phyloP scores from a whole-genome alignment of 2,329 filamentous ascomycete genomes.

The Xylaria sp. region DNA sequence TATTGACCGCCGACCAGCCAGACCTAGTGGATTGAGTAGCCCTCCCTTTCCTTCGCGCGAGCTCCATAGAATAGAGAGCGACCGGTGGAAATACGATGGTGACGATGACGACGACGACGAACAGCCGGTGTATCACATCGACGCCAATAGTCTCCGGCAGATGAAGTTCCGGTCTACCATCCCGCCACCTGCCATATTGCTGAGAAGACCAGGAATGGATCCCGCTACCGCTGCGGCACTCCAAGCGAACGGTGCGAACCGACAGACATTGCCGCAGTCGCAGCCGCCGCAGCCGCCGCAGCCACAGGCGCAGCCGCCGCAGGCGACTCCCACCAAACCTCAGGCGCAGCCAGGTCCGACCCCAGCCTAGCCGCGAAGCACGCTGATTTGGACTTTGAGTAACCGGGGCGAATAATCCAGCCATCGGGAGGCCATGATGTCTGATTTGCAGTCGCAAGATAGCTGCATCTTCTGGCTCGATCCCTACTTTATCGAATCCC shows the following conservation, averaged over 20 bases:
- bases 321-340: slow-evolving; percentile 12
- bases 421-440: background rate
- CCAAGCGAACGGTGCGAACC: slow-evolving; percentile 22
- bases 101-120: slow-evolving; percentile 79
- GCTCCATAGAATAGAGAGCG: slow-evolving; percentile 45
- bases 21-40: slow-evolving; percentile 25
- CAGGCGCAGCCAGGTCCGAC: slow-evolving; percentile 18
- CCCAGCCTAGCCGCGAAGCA: slow-evolving; percentile 1
- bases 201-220: slow-evolving; percentile 42
- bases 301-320: background rate
- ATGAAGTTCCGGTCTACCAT: slow-evolving; percentile 65
- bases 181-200: slow-evolving; percentile 49
- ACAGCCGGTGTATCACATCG: slow-evolving; percentile 72
- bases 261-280: slow-evolving; percentile 30
- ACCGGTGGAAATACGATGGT: slow-evolving; percentile 85
- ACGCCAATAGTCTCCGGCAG: slow-evolving; percentile 66
- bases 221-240: slow-evolving; percentile 28
- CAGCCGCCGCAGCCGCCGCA: background rate
- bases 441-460: background rate
- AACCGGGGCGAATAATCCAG: background rate
- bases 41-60: slow-evolving; percentile 42
- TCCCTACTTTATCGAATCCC: background rate
- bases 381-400: background rate
- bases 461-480: background rate
- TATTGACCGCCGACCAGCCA: slow-evolving; percentile 81